phyloP scores from a whole-genome alignment of 768 basidiomycete species.

The Tricholomella constricta region DNA sequence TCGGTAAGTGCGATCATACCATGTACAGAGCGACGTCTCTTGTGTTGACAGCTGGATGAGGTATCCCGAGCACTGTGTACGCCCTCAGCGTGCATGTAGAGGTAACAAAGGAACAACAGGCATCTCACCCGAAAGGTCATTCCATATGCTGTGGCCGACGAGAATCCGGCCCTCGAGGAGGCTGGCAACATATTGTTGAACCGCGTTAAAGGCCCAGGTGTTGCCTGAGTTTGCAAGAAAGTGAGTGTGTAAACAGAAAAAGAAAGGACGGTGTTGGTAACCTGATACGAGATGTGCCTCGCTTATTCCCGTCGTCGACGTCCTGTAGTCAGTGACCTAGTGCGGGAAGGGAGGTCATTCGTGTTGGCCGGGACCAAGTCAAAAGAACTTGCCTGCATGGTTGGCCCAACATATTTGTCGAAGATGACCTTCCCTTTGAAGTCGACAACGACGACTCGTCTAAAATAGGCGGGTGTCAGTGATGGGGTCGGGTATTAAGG shows the following conservation, averaged over 20 bases:
- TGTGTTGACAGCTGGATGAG: conserved; percentile 75
- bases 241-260: background rate
- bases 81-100: conserved; percentile 6
- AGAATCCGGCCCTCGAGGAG: conserved; percentile 70
- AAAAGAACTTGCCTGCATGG: conserved; percentile 36
- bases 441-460: conserved; percentile 54
- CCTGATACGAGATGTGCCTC: conserved; percentile 42
- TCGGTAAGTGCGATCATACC: conserved; percentile 27
- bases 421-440: conserved; percentile 59
- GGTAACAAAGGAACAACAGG: conserved; percentile 12
- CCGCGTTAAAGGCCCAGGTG: conserved; percentile 56
- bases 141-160: conserved; percentile 80
- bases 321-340: conserved; percentile 73
- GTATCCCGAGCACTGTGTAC: conserved; percentile 70
- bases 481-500: background rate
- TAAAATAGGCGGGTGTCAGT: conserved; percentile 17
- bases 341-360: conserved; percentile 13
- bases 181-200: conserved; percentile 67
- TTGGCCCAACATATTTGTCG: conserved; percentile 69
- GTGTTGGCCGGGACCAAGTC: background rate
- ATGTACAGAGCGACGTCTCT: conserved; percentile 80
- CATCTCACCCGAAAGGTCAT: conserved; percentile 70
- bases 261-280: conserved; percentile 20
- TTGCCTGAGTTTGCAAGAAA: conserved; percentile 37
- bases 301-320: conserved; percentile 58